Base-by-base conservation (phyloP, 106 monocot genomes). In the Agapanthus africanus region DNA sequence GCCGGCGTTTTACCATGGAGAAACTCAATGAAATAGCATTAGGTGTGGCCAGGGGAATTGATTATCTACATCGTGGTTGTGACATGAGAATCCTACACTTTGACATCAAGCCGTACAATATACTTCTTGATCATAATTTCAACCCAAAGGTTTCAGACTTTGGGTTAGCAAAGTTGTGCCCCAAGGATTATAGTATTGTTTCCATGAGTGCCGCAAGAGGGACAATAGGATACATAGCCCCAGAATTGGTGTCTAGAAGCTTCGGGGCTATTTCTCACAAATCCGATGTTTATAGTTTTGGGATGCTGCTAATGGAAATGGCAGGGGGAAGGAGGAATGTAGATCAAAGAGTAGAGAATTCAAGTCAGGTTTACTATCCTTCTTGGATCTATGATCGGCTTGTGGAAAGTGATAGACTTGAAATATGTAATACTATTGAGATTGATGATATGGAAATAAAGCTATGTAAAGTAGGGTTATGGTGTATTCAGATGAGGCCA, bases 181-280 rank as follows among this genome's bases (percentile, higher is more conserved):
- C 39, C 0, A 73, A 26, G 49, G 56, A 63, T 13, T 14, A 73
- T 35, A 73, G 72, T 19, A 35, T 73, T 3, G 34, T 64, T n/a
- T 73, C 72, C 23, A 35, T 26, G 4, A 23, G n/a, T 9, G 40
- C 22, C 22, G 56, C 49, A 16, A 35, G 72, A 19, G 73, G 73
- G 6, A 73, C 52, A 0, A 73, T 65, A 8, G 65, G 73, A 21
- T 73, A 73, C 21, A 73, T 88, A 1, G 84, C 84, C 21, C 87
- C 87, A 0, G 80, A 88, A 65, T 21, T 64, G 36, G 7, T 64
- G 10, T 64, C 37, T 32, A 64, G 34, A 28, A 66, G 21, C 13
- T 66, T 66, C 21, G 66, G 66, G 11, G 27, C 2, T 2, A 7
- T 66, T 11, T 66, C 66, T 14, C 14, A 28, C 32, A 74, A 74